These are phyloP conservation scores for Akanthomyces dipterigenus DNA, from an alignment of 2,329 filamentous ascomycete species.

Conservation along the genomic window DNA sequence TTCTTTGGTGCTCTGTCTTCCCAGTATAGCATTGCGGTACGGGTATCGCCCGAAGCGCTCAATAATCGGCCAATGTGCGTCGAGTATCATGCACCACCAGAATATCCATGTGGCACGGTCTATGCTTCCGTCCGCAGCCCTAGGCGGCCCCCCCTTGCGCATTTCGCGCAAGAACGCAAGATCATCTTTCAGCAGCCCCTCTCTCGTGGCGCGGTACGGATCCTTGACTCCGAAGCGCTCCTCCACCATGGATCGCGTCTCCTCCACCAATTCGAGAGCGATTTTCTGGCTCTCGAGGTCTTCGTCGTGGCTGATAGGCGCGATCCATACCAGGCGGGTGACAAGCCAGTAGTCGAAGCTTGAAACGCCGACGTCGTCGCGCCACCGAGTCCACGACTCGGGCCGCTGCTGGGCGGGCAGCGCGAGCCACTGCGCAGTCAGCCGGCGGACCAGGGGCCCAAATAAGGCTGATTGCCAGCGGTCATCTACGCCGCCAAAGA, in stretches of 20 bases:
- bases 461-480: slow-evolving; percentile 3
- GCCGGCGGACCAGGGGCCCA: not conserved
- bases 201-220: not conserved
- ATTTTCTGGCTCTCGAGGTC: not conserved
- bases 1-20: not conserved
- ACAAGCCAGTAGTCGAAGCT: slow-evolving; percentile 4
- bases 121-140: not conserved
- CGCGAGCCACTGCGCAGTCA: not conserved
- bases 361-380: not conserved
- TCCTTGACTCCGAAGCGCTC: slow-evolving; percentile 1
- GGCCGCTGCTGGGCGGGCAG: not conserved
- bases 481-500: not conserved
- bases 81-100: slow-evolving; percentile 9
- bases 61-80: slow-evolving; percentile 1
- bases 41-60: not conserved
- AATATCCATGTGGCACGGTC: not conserved
- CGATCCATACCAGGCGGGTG: not conserved
- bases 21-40: slow-evolving; percentile 3
- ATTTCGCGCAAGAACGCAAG: not conserved
- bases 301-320: not conserved
- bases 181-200: not conserved
- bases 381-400: slow-evolving; percentile 1
- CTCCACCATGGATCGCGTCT: not conserved
- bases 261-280: not conserved
- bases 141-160: not conserved